Evolutionary conservation across 1,284 basidiomycete species (phyloP), one percentile per base, ranked within the genome.

Genomic region (Golubevia pallescens): DNA sequence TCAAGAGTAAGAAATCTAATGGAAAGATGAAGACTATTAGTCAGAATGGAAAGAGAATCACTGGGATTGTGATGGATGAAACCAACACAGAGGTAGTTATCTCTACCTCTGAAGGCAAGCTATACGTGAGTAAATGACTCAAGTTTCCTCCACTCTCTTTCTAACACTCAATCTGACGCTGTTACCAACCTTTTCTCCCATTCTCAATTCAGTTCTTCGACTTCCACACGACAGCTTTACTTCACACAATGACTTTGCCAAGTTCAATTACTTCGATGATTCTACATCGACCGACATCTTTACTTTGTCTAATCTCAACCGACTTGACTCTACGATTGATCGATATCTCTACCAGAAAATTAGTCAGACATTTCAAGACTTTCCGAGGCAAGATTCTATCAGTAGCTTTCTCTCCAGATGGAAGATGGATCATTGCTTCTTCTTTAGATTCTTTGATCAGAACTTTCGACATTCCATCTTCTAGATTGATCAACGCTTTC

Each of bases 151-250:
- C 8, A 2, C 20, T 0, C 3, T 42, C n/a, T n/a, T n/a, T n/a
- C n/a, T n/a, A n/a, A n/a, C n/a, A n/a, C n/a, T n/a, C n/a, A n/a
- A n/a, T n/a, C n/a, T n/a, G n/a, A n/a, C n/a, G n/a, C n/a, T n/a
- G n/a, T n/a, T n/a, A n/a, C n/a, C n/a, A n/a, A n/a, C n/a, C n/a
- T n/a, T n/a, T n/a, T n/a, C n/a, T n/a, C n/a, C n/a, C n/a, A n/a
- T n/a, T n/a, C n/a, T n/a, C n/a, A n/a, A n/a, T n/a, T 1, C 77
- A 97, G 93, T 97, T 97, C 88, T 99, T 97, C 80, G 93, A 99
- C 86, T 99, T 99, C 86, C 92, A 95, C 81, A 91, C 92, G 0
- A 90, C 92, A 8, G 90, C 90, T 71, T 86, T 93, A 60, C 88
- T 92, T 63, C 87, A 92, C 63, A 91, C 91, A 0, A 73, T 94